Percentiles rank a stretch among this genome's conserved stretches.
phyloP scores from a whole-genome alignment of 163 green algal species.

The Prototheca cutis region DNA sequence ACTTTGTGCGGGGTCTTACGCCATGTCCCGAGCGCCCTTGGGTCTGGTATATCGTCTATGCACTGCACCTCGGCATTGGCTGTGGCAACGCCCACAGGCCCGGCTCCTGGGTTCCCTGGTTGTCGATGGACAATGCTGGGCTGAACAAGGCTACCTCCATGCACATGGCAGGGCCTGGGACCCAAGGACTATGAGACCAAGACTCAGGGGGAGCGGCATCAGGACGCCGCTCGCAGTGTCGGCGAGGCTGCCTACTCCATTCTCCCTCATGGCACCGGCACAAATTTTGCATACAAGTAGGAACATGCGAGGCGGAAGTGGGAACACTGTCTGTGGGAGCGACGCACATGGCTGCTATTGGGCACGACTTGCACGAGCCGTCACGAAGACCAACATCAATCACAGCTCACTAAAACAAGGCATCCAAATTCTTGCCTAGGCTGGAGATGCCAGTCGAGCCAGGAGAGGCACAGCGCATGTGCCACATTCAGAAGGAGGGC shows the following conservation, averaged over 20 bases:
- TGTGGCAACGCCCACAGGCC: too few relatives aligned
- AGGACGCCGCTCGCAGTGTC: conserved; percentile 21
- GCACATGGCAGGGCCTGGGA: conserved; percentile 12
- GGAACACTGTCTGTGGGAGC: too few relatives aligned
- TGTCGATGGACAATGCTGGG: too few relatives aligned
- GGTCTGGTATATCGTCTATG: too few relatives aligned
- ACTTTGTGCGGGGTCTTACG: too few relatives aligned
- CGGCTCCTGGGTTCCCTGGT: too few relatives aligned
- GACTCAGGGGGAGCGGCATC: conserved; percentile 26
- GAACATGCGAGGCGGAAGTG: too few relatives aligned
- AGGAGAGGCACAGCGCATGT: conserved; percentile 37
- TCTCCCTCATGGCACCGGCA: conserved; percentile 9
- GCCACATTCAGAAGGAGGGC: conserved; percentile 25
- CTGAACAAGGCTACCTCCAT: too few relatives aligned
- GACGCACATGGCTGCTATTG: too few relatives aligned
- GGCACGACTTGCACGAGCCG: too few relatives aligned
- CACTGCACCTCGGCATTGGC: too few relatives aligned
- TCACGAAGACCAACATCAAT: neutral
- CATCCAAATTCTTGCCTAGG: neutral
- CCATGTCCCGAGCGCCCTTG: too few relatives aligned
- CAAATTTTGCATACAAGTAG: conserved; percentile 30
- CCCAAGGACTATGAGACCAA: conserved; percentile 29
- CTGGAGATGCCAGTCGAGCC: conserved; percentile 35
- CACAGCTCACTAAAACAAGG: neutral
- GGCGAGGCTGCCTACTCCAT: conserved; percentile 34